Base-by-base conservation (phyloP, 2,329 filamentous ascomycete species). In the Balansia obtecta region DNA sequence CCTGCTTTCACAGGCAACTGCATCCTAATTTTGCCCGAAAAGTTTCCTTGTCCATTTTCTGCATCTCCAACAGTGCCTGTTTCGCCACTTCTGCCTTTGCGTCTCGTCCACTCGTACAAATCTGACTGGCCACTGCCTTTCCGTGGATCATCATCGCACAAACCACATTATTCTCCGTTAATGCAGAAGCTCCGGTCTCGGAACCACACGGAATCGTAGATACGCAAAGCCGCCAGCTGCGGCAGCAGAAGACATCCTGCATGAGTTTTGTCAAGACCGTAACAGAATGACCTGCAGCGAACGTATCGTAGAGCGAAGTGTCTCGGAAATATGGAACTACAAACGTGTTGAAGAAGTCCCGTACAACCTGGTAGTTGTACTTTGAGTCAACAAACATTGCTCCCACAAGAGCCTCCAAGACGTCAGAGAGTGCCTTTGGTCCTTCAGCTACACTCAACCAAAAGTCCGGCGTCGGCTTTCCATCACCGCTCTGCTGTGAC, bases 311-410 rank as follows among this genome's bases (percentile, higher is more conserved):
- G 39, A 93, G 75, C 3, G 74, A 71, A 82, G 97, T 95, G 65
- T 96, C 85, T 48, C 77, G 72, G 63, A 97, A 97, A 68, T 82
- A 95, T 2, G 81, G 82, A 51, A 76, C 75, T 50, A 97, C 77
- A 55, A 90, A 81, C 13, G 60, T 63, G n/a, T 79, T 67, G 66
- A 95, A 96, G 68, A 98, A 97, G 0, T 63, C 62, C 54, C 85
- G 79, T 1, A 97, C 85, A 16, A 82, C 73, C 12, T 65, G 64
- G 65, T 85, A 96, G 61, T 93, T 71, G 67, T 91, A 97, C 44
- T 76, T 72, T 0, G 87, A 85, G 65, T 98, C 93, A 11, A 98
- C 85, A 63, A 97, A 97, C 20, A 96, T 75, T 18, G 91, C 91
- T 1, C 89, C 93, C 2, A 96, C 70, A 58, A 89, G 93, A 0